phyloP scores from a whole-genome alignment of 441 rosid genomes.

The Kokia cookei region DNA sequence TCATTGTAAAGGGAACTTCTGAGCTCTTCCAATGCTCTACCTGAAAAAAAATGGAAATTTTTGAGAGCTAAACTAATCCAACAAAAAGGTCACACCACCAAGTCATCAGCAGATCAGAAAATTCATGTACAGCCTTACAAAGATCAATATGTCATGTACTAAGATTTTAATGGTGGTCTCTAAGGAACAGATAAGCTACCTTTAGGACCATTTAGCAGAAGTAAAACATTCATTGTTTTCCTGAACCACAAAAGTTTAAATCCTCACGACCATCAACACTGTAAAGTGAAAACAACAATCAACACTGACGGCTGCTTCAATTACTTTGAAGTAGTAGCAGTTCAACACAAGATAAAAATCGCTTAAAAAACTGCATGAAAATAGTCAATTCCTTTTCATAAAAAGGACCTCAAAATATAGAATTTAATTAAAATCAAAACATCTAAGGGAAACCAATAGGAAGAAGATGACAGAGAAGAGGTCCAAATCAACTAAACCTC shows the following conservation, averaged over 20 bases:
- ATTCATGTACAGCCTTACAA: no score
- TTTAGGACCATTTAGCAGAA: slow-evolving; percentile 1
- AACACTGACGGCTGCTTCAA: slow-evolving; percentile 4
- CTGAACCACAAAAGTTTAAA: slow-evolving; percentile 1
- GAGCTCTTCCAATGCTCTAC: slow-evolving; percentile 76
- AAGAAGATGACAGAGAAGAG: not conserved
- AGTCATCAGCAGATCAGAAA: not conserved
- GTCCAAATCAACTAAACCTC: not conserved
- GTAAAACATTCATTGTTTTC: slow-evolving; percentile 3
- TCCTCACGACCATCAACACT: not conserved
- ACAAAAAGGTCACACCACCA: not conserved
- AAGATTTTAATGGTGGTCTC: not conserved
- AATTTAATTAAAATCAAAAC: not conserved
- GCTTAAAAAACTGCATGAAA: not conserved
- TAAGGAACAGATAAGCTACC: slow-evolving; percentile 2
- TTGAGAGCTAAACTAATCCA: not conserved
- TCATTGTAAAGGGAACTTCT: slow-evolving; percentile 76
- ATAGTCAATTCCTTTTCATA: not conserved
- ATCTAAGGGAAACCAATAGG: not conserved
- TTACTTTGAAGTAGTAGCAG: not conserved
- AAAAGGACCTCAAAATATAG: not conserved
- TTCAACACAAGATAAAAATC: not conserved
- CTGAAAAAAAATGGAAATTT: slow-evolving; percentile 19
- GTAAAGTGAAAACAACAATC: slow-evolving; percentile 10
- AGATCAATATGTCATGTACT: not conserved